Conservation (phyloP, 2,329 filamentous ascomycete species). For the Chaetomium globosum region DNA sequence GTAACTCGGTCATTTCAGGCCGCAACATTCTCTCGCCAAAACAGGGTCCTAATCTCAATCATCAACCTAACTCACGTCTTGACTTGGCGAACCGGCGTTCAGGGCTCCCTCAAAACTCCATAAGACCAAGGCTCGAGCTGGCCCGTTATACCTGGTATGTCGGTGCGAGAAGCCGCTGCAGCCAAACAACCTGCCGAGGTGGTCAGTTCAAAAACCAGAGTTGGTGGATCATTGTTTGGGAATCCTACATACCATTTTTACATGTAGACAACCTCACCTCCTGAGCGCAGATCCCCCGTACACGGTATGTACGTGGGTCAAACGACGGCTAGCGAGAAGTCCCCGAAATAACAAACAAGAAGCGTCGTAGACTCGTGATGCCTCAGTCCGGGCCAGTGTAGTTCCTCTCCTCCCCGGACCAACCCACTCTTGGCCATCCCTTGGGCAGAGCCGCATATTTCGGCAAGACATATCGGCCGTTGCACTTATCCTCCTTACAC, state of each 20-base stretch:
- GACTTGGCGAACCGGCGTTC: not conserved
- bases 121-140: not conserved
- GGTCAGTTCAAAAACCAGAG: not conserved
- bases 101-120: not conserved
- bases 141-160: not conserved
- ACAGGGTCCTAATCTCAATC: not conserved
- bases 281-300: not conserved
- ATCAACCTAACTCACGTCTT: not conserved
- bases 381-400: slow-evolving; percentile 28
- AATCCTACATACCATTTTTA: not conserved
- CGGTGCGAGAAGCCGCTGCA: not conserved
- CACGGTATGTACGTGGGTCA: not conserved
- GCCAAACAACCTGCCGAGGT: not conserved
- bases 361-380: not conserved
- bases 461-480: slow-evolving; percentile 61
- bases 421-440: slow-evolving; percentile 64
- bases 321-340: not conserved
- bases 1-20: not conserved
- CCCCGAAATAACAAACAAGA: not conserved
- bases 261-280: too few species aligned
- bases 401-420: slow-evolving; percentile 47
- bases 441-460: slow-evolving; percentile 59
- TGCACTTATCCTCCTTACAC: slow-evolving; percentile 53
- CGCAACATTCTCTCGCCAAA: not conserved
- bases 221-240: not conserved